Base-by-base conservation (phyloP, 495 filamentous ascomycete genomes). In the Tuber borchii region DNA sequence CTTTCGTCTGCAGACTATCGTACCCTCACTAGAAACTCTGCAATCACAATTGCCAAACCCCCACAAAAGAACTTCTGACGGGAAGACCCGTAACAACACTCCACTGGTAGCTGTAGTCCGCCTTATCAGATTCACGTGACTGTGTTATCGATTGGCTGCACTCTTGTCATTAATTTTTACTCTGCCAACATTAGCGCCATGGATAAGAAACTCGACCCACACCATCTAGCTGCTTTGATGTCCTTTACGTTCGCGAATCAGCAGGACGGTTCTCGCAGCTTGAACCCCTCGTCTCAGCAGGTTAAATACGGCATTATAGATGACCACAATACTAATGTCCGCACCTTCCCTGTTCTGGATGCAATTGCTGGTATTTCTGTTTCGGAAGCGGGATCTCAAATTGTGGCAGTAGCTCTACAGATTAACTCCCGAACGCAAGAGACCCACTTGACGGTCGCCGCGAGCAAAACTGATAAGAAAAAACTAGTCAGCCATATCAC, bases 381-480 rank as follows among this genome's bases (percentile, higher is more conserved):
- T 22, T 44, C 22, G 16, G 16, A 74, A 14, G 22, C 3, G 9
- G 34, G 44, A 37, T 4, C 17, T 17, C 73, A 16, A 34, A 39
- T 70, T 43, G 40, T 70, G 34, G 73, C 73, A 26, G 20, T 74
- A 1, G 20, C 73, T 17, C 39, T 74, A 4, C 73, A 74, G 42
- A 45, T 69, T 5, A 61, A 69, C 39, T 16, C 43, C 22, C 31
- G 2, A 12, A 26, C 19, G 2, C 20, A 74, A 44, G 39, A 16
- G 16, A 74, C 70, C 2, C 26, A 44, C 16, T 61, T 70, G 1
- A 69, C 61, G 9, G 8, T 74, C n/a, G 61, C 56, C 2, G n/a
- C 34, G n/a, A 74, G 70, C 40, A 1, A 26, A 16, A 43, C 8
- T 1, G 61, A 69, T 8, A 43, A 74, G 17, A 16, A 39, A 14